Evolutionary conservation across 495 filamentous ascomycete species (phyloP).

Genomic region (Podospora didyma): DNA sequence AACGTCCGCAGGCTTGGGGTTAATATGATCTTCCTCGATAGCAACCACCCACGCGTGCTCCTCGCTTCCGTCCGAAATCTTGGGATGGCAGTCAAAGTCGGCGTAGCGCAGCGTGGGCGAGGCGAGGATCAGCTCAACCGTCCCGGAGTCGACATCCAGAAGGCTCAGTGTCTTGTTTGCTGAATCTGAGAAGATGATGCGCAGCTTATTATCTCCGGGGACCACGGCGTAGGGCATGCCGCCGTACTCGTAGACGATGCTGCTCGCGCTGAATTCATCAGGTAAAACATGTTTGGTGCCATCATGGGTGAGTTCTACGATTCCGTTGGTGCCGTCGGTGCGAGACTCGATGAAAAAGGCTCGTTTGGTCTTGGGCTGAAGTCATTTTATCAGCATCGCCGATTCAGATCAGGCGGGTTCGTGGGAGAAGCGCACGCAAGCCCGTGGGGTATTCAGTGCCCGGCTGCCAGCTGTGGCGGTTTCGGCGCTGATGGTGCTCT

Average conservation of each 20-base stretch:
- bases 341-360: slow-evolving; percentile 39
- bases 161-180: slow-evolving; percentile 33
- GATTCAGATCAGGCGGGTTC: no score
- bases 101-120: slow-evolving; percentile 32
- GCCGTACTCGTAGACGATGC: slow-evolving; percentile 45
- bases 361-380: slow-evolving; percentile 13
- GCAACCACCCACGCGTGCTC: slow-evolving; percentile 35
- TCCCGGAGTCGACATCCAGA: slow-evolving; percentile 25
- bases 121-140: slow-evolving; percentile 21
- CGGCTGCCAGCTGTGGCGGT: slow-evolving; percentile 28
- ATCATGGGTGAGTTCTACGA: slow-evolving; percentile 33
- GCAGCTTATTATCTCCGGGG: slow-evolving; percentile 12
- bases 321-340: slow-evolving; percentile 20
- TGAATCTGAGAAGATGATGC: slow-evolving; percentile 41
- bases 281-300: slow-evolving; percentile 37
- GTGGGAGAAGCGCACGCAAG: slow-evolving; percentile 18
- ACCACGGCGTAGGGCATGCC: slow-evolving; percentile 30
- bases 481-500: slow-evolving; percentile 39
- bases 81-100: slow-evolving; percentile 36
- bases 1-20: slow-evolving; percentile 20
- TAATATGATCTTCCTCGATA: slow-evolving; percentile 42
- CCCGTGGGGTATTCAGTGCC: slow-evolving; percentile 20
- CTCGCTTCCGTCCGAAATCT: background rate
- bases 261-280: slow-evolving; percentile 33
- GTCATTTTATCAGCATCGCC: no score